phyloP scores from a whole-genome alignment of 768 basidiomycete species.

The Saitozyma sp. region DNA sequence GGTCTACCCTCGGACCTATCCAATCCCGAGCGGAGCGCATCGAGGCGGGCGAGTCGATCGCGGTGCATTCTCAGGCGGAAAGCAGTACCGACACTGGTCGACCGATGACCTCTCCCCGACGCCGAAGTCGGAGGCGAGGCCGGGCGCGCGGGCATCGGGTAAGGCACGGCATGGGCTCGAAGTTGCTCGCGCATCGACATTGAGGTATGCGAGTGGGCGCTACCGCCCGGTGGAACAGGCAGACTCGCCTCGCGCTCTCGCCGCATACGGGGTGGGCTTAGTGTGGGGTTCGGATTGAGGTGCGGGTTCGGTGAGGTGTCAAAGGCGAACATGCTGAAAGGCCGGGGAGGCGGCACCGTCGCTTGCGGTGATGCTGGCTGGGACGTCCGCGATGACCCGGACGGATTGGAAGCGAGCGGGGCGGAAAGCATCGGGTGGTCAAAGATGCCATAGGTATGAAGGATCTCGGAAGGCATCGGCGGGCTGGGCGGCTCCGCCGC shows the following conservation, averaged over 20 bases:
- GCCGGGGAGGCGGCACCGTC: neutral
- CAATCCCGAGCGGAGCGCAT: constrained; percentile 3
- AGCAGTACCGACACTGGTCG: neutral
- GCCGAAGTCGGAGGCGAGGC: neutral
- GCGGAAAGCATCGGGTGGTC: too few species aligned
- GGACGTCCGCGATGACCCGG: neutral
- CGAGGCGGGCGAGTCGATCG: constrained; percentile 7
- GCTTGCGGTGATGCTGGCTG: neutral
- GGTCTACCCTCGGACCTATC: neutral
- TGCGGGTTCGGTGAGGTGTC: neutral
- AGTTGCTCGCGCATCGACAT: too few species aligned
- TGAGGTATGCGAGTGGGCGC: too few species aligned
- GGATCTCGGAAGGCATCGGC: too few species aligned
- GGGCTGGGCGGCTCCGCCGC: too few species aligned
- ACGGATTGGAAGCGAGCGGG: neutral
- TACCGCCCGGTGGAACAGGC: neutral
- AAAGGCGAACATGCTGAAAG: neutral
- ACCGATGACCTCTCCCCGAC: neutral
- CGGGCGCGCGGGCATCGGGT: neutral
- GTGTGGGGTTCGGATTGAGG: neutral
- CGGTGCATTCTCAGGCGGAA: neutral
- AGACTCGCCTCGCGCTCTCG: neutral
- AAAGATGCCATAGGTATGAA: too few species aligned
- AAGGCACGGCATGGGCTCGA: neutral
- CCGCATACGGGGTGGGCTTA: neutral